Base-by-base conservation (phyloP, 441 rosid species). In the Pelargonium fulgidum region DNA sequence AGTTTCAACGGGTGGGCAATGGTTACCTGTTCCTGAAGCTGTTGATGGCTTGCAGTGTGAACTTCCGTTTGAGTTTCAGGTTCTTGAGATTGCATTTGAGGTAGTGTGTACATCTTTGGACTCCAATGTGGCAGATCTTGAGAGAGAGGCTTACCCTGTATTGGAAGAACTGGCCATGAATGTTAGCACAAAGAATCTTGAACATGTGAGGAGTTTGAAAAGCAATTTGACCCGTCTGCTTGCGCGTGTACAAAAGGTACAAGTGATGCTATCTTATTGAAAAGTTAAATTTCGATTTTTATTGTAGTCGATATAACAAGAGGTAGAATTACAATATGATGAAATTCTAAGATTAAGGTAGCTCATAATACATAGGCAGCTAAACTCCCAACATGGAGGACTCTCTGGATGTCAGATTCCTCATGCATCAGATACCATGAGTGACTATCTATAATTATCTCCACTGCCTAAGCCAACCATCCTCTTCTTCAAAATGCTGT, bases 61-160 rank as follows among this genome's bases (percentile, higher is more conserved):
- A 78, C 97, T 92, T 65, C 97, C 97, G 4, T 94, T 94, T 72
- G 99, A 92, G 77, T 87, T 94, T 82, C 96, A 92, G 76, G 97
- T 94, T 72, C 89, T 94, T 54, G 99, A 94, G 87, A 87, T 92
- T 67, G 99, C 99, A 16, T 81, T 94, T 2, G 94, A 94, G 78
- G 85, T 85, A 54, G 94, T 90, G 54, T 94, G 97, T 68, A 81
- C 88, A 1, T 84, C 68, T 76, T 79, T 90, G 81, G 97, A 89
- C 70, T 79, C 76, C 50, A 80, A 77, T 54, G 98, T 92, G 69
- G 88, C 83, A 20, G 86, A 86, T 2, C 89, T 94, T 54, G 98
- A 89, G 84, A 83, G 79, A 66, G 89, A 89, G 72, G 96, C 99
- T 19, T 94, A 92, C 79, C 98, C 98, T 59, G 82, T 90, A 6